phyloP scores from a whole-genome alignment of 768 basidiomycete species.

The Russula emetica region DNA sequence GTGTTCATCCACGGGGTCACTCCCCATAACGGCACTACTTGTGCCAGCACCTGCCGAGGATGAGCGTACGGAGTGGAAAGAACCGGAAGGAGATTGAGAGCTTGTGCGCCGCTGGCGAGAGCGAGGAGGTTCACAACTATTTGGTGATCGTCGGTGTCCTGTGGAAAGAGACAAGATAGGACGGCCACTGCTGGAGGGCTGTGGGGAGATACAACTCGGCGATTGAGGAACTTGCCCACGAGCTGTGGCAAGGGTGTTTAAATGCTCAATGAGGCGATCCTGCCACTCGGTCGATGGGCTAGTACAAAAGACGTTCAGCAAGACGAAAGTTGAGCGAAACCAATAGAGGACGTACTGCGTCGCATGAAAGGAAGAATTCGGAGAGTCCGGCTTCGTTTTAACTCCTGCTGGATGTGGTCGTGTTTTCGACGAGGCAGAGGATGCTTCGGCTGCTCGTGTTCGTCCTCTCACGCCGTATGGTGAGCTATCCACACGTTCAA shows the following conservation, averaged over 20 bases:
- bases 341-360: slow-evolving; percentile 51
- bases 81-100: slow-evolving; percentile 21
- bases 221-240: slow-evolving; percentile 30
- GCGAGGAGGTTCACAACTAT: slow-evolving; percentile 21
- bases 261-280: slow-evolving; percentile 48
- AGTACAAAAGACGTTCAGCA: not conserved
- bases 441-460: slow-evolving; percentile 40
- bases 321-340: not conserved
- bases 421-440: slow-evolving; percentile 29
- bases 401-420: slow-evolving; percentile 26
- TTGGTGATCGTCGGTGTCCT: slow-evolving; percentile 4
- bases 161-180: slow-evolving; percentile 20
- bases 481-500: slow-evolving; percentile 74
- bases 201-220: slow-evolving; percentile 25
- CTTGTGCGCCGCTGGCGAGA: slow-evolving; percentile 19
- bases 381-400: slow-evolving; percentile 26
- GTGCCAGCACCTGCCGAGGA: slow-evolving; percentile 20
- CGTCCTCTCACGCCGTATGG: slow-evolving; percentile 75
- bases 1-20: slow-evolving; percentile 25
- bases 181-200: slow-evolving; percentile 4
- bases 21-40: slow-evolving; percentile 5
- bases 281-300: slow-evolving; percentile 87
- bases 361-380: slow-evolving; percentile 36
- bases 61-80: slow-evolving; percentile 16
- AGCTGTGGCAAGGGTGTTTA: slow-evolving; percentile 32